Evolutionary conservation across 192 early-diverging fungal species (phyloP).

Genomic region (Coemansia javaensis): DNA sequence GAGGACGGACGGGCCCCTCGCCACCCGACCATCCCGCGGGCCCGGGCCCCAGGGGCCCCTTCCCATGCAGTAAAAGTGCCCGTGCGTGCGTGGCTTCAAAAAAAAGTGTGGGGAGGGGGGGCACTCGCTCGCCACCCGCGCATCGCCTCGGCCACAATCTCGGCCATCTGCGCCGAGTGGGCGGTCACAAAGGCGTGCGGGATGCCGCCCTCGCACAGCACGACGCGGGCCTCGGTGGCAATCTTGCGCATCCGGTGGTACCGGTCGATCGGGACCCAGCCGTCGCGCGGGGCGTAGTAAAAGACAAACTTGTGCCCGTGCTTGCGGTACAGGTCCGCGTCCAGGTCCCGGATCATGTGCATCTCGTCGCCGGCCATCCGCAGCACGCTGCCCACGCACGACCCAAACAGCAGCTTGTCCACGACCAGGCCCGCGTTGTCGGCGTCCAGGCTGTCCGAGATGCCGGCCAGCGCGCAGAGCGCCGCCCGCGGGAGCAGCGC

Average conservation of each 20-base stretch:
- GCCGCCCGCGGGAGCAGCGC: constrained; percentile 26
- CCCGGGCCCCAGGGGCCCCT: too few relatives aligned
- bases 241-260: constrained; percentile 59
- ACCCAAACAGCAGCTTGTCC: constrained; percentile 61
- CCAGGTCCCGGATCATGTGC: constrained; percentile 60
- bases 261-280: constrained; percentile 71
- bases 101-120: too few relatives aligned
- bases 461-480: constrained; percentile 9
- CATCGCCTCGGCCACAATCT: constrained; percentile 24
- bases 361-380: constrained; percentile 73
- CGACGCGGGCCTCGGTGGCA: constrained; percentile 62
- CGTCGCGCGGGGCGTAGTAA: constrained; percentile 71
- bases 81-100: too few relatives aligned
- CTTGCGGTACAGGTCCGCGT: constrained; percentile 57
- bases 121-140: too few relatives aligned
- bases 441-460: constrained; percentile 21
- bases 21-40: too few relatives aligned
- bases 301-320: constrained; percentile 64
- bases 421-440: constrained; percentile 57
- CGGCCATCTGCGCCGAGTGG: constrained; percentile 34
- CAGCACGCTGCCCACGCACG: constrained; percentile 60
- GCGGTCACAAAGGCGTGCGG: constrained; percentile 75
- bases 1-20: too few relatives aligned
- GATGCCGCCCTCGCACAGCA: constrained; percentile 65
- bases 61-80: too few relatives aligned